Base-by-base conservation (phyloP, 2,329 filamentous ascomycete genomes). In the Lachnellula occidentalis region DNA sequence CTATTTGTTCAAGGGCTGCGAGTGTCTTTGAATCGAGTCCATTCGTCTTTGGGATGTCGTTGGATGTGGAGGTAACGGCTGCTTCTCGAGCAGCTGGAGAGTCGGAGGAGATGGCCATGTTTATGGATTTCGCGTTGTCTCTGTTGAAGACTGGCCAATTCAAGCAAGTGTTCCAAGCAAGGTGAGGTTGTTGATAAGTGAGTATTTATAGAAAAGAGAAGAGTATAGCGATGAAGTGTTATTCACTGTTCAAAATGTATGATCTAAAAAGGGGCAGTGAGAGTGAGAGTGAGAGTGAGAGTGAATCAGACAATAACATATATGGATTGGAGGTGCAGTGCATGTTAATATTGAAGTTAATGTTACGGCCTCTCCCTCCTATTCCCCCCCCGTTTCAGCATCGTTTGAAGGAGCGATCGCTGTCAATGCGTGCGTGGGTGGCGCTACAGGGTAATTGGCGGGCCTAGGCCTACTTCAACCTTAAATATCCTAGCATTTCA, bases 1-100 rank as follows among this genome's bases (percentile, higher is more conserved):
- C 57, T 19, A 54, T 57, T 2, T 55, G 55, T 21, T 31, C 27
- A 9, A 31, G 27, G 9, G 47, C 34, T 37, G 53, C 57, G 7
- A 55, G 49, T n/a, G 27, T 36, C 22, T 27, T 41, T 22, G 41
- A 15, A 15, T 47, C 42, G 1, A n/a, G 11, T 43, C 34, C 47
- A 37, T 49, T 43, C 19, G 41, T 43, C 19, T 24, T 43, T 11
- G 41, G 21, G 17, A 1, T 11, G 6, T 22, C 1, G 22, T 21
- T 51, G 14, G 21, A 6, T 8, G n/a, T 43, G n/a, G 21, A 4
- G 8, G 46, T 12, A n/a, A 21, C 46, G 15, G 41, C 2, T 17
- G 3, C 6, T 24, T 43, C 41, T 43, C 41, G n/a, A 17, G 41
- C 17, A 17, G 41, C 41, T 19, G 19, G 41, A 43, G 41, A 21